Evolutionary conservation across 805 yeast genomes (phyloP).

Genomic region (Myxozyma melibiosi): DNA sequence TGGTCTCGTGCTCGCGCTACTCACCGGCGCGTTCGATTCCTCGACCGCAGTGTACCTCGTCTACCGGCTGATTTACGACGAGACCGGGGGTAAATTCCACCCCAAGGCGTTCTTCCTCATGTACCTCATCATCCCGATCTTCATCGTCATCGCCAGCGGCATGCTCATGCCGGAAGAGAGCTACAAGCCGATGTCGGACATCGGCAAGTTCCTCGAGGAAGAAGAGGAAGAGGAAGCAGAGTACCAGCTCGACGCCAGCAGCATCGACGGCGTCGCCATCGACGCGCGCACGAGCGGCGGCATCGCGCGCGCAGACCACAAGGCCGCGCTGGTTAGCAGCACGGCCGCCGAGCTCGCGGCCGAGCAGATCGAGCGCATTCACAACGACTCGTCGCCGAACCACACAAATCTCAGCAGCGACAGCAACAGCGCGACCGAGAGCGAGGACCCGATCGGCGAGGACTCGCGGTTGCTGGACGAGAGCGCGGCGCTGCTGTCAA

Average conservation of each 20-base stretch:
- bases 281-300: constrained; percentile 28
- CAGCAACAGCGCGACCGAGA: neutral
- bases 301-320: neutral
- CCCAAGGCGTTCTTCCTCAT: constrained; percentile 62
- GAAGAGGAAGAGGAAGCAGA: constrained; percentile 44
- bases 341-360: constrained; percentile 1
- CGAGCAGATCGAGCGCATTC: constrained; percentile 3
- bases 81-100: constrained; percentile 43
- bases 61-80: constrained; percentile 68
- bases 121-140: constrained; percentile 75
- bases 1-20: constrained; percentile 75
- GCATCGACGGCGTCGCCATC: constrained; percentile 44
- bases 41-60: constrained; percentile 83
- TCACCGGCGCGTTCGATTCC: constrained; percentile 94
- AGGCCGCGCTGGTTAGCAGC: constrained; percentile 1
- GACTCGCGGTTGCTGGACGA: constrained; percentile 5
- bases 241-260: constrained; percentile 53
- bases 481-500: constrained; percentile 14
- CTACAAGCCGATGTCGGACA: constrained; percentile 62
- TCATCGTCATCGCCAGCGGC: constrained; percentile 72
- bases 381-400: neutral
- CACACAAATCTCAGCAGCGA: constrained; percentile 2
- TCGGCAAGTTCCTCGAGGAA: constrained; percentile 67
- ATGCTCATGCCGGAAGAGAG: constrained; percentile 78
- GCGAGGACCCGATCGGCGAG: constrained; percentile 6